These are phyloP conservation scores for Epichloe bromicola DNA, from an alignment of 2,329 filamentous ascomycete genomes.

Conservation along the genomic window DNA sequence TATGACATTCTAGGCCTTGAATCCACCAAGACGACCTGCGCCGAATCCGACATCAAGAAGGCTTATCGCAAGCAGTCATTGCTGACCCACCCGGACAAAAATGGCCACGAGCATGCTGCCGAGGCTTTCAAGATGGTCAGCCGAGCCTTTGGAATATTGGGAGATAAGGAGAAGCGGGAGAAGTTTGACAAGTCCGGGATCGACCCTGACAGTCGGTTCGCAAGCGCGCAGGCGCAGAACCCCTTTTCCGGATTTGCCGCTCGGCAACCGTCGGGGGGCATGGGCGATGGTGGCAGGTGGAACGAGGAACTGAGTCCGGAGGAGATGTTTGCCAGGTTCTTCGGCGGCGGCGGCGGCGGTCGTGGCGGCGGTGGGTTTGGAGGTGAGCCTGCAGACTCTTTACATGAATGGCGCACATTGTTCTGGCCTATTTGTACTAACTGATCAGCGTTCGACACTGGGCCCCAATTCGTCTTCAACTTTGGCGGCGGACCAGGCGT, in stretches of 20 bases:
- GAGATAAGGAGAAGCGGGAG: slow-evolving; percentile 75
- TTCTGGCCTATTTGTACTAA: slow-evolving; percentile 9
- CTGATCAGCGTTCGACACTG: slow-evolving; percentile 51
- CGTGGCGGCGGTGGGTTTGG: slow-evolving; percentile 46
- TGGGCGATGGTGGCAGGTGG: slow-evolving; percentile 49
- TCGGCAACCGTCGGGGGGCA: slow-evolving; percentile 30
- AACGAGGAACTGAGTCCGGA: slow-evolving; percentile 92
- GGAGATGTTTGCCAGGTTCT: slow-evolving; percentile 95
- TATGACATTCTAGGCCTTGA: slow-evolving; percentile 86
- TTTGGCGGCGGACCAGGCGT: slow-evolving; percentile 84
- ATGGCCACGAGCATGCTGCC: slow-evolving; percentile 87
- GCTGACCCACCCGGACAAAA: slow-evolving; percentile 96
- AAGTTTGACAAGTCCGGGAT: slow-evolving; percentile 83
- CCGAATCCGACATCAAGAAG: slow-evolving; percentile 88
- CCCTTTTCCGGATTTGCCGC: slow-evolving; percentile 49
- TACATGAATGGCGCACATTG: not conserved
- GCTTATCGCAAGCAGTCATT: slow-evolving; percentile 90
- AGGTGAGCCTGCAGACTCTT: slow-evolving; percentile 16
- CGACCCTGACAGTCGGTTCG: slow-evolving; percentile 83
- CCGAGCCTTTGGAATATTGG: slow-evolving; percentile 82
- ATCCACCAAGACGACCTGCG: slow-evolving; percentile 46
- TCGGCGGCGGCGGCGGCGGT: slow-evolving; percentile 66
- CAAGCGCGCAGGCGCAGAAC: slow-evolving; percentile 43
- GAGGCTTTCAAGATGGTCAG: slow-evolving; percentile 99
- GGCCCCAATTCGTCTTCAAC: slow-evolving; percentile 90